A percentile compares a stretch with the other conserved stretches of the same genome.
Evolutionary conservation across 352 stramenopile species (phyloP).

Genomic region (Pythium sp.): DNA sequence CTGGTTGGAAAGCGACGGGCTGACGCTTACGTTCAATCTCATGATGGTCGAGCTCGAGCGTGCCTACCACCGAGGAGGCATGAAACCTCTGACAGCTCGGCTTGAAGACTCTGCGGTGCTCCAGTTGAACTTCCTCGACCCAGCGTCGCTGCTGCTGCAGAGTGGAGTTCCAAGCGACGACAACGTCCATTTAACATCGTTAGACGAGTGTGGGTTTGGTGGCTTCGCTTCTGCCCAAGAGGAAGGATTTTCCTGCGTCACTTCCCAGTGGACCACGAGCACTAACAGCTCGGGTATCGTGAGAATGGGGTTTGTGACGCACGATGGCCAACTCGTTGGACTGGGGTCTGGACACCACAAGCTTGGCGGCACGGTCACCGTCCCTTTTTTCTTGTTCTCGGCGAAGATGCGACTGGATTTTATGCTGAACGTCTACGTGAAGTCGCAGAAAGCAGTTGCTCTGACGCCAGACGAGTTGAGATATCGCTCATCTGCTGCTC

Average conservation of each 20-base stretch:
- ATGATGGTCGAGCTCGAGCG: neutral
- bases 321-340: neutral
- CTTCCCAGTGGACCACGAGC: neutral
- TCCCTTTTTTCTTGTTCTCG: neutral
- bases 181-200: neutral
- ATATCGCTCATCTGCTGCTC: neutral
- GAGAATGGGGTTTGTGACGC: slow-evolving; percentile 4
- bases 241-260: neutral
- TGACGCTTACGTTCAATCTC: neutral
- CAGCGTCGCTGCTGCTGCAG: neutral
- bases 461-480: neutral
- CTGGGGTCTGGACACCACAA: neutral
- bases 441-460: neutral
- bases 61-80: neutral
- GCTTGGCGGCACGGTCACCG: neutral
- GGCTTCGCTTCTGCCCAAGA: neutral
- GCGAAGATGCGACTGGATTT: neutral
- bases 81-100: neutral
- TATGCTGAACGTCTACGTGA: neutral
- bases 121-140: slow-evolving; percentile 8
- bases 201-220: neutral
- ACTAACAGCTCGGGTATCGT: neutral
- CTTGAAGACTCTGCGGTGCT: neutral
- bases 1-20: neutral
- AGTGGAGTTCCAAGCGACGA: neutral